A percentile compares a stretch with the other conserved stretches of the same genome.
Evolutionary conservation across 1,284 basidiomycete genomes (phyloP).

Genomic region (Malassezia psittaci): DNA sequence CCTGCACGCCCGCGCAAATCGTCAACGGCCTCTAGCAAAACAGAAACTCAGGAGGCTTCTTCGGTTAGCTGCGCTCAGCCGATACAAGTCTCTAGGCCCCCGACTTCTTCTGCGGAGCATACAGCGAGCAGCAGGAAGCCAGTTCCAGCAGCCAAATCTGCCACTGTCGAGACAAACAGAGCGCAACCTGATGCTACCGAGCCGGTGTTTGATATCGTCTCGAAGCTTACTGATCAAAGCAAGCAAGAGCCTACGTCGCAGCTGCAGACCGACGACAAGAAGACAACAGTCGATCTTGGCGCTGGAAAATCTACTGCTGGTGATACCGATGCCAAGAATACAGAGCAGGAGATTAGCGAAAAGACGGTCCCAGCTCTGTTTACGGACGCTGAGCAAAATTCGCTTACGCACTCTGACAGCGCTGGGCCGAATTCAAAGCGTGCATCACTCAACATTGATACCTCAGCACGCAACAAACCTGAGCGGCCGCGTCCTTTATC

Average conservation of each 20-base stretch:
- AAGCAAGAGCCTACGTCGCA: background rate
- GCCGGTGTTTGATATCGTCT: background rate
- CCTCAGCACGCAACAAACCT: background rate
- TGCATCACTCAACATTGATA: background rate
- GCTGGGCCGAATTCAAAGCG: background rate
- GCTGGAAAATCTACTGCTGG: background rate
- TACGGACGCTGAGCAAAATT: no score
- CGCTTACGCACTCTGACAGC: background rate
- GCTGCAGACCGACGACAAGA: background rate
- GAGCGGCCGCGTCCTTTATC: slow-evolving; percentile 10
- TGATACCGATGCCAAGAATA: background rate
- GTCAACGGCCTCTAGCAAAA: background rate
- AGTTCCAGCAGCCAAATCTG: background rate
- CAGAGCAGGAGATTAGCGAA: no score
- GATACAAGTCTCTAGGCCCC: no score
- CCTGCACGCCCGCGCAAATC: slow-evolving; percentile 13
- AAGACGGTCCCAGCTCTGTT: no score
- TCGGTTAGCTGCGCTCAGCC: no score
- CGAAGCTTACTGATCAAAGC: background rate
- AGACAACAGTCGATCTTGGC: background rate
- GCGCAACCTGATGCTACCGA: background rate
- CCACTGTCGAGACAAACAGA: no score
- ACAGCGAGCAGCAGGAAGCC: background rate
- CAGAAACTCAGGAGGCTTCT: background rate
- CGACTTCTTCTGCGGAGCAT: background rate